These are phyloP conservation scores for Trametes polyzona DNA, from an alignment of 1,284 basidiomycete genomes.

Conservation along the genomic window DNA sequence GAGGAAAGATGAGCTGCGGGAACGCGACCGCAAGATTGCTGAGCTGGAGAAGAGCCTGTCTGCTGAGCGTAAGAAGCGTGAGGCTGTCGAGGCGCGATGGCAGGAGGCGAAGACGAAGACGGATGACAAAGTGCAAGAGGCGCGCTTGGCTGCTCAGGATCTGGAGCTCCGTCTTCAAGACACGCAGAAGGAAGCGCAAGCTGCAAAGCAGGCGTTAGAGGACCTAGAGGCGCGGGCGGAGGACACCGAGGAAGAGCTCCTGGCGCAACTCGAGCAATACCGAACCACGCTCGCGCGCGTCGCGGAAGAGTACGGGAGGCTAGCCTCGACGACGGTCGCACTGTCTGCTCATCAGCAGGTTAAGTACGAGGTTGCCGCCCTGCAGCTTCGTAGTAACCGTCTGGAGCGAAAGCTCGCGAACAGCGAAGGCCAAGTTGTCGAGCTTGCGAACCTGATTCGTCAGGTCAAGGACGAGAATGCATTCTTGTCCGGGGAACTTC, in stretches of 20 bases:
- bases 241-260: slow-evolving; percentile 47
- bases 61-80: slow-evolving; percentile 54
- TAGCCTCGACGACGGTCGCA: slow-evolving; percentile 56
- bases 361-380: slow-evolving; percentile 44
- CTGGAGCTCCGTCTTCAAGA: slow-evolving; percentile 43
- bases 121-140: slow-evolving; percentile 45
- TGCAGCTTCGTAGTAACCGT: slow-evolving; percentile 51
- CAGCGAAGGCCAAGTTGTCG: slow-evolving; percentile 66
- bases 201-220: slow-evolving; percentile 33
- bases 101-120: slow-evolving; percentile 47
- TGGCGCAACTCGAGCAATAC: slow-evolving; percentile 54
- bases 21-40: slow-evolving; percentile 54
- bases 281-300: slow-evolving; percentile 48
- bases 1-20: slow-evolving; percentile 55
- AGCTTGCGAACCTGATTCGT: slow-evolving; percentile 65
- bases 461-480: slow-evolving; percentile 56
- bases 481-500: slow-evolving; percentile 47
- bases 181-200: slow-evolving; percentile 40
- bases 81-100: slow-evolving; percentile 47
- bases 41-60: slow-evolving; percentile 59
- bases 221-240: slow-evolving; percentile 31
- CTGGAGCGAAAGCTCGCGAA: slow-evolving; percentile 71
- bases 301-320: slow-evolving; percentile 60
- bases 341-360: slow-evolving; percentile 44
- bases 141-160: slow-evolving; percentile 39